Conservation (phyloP, 257 asterid species). For the Solanum stenotomum region DNA sequence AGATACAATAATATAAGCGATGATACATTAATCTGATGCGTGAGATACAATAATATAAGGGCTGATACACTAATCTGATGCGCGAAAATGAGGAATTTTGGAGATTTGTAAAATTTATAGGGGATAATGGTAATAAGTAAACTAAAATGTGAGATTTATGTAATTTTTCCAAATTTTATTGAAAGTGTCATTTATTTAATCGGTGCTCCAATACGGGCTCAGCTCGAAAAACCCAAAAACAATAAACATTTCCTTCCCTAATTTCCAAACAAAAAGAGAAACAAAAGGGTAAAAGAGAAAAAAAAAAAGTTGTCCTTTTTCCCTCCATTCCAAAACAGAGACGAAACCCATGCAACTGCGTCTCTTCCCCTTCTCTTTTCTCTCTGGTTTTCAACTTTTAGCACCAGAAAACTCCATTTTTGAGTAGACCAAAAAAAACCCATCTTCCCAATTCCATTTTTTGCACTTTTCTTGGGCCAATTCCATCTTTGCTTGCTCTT, state of each 20-base stretch:
- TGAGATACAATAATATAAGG: too few relatives aligned
- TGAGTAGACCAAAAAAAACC: neutral
- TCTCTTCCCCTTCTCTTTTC: neutral
- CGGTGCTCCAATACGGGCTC: too few relatives aligned
- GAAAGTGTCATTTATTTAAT: rapidly evolving
- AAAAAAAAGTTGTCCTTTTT: neutral
- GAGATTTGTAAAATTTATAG: too few relatives aligned
- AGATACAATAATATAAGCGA: too few relatives aligned
- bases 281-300: neutral
- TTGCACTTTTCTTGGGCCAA: neutral
- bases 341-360: neutral
- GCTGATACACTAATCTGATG: too few relatives aligned
- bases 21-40: too few relatives aligned
- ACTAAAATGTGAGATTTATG: too few relatives aligned
- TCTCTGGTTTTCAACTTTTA: neutral
- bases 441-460: neutral
- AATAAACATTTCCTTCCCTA: neutral
- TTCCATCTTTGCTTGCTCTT: neutral
- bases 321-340: neutral
- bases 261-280: neutral
- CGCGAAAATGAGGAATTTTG: too few relatives aligned
- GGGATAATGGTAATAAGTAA: too few relatives aligned
- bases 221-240: neutral
- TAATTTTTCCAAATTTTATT: too few relatives aligned
- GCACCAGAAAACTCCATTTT: neutral